A percentile compares a stretch with the other conserved stretches of the same genome.
phyloP scores from a whole-genome alignment of 129 eudicot genomes.

The Helichrysum umbraculigerum region DNA sequence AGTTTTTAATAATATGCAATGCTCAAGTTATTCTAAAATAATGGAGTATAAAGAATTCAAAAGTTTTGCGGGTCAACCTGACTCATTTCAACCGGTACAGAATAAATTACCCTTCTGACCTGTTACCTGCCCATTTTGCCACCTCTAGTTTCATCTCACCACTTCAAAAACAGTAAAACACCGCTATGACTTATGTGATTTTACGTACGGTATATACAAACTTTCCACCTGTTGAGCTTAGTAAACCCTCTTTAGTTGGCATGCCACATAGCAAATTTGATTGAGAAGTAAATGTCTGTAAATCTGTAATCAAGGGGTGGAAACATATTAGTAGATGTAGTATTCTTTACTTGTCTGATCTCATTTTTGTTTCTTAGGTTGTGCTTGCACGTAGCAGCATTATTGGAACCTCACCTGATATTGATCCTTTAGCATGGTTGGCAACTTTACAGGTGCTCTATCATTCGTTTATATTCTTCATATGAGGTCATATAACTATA shows the following conservation, averaged over 20 bases:
- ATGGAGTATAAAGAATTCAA: neutral
- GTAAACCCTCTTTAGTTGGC: neutral
- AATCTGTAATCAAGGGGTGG: neutral
- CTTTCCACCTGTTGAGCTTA: neutral
- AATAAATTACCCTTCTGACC: neutral
- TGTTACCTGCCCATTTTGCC: neutral
- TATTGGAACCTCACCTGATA: slow-evolving; percentile 65
- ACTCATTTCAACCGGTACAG: neutral
- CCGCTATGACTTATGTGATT: neutral
- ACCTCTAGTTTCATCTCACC: neutral
- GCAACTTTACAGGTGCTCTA: slow-evolving; percentile 68
- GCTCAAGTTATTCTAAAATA: neutral
- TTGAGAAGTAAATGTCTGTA: neutral
- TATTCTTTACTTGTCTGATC: neutral
- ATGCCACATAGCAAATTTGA: neutral
- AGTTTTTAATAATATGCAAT: too few species aligned
- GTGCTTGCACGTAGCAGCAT: slow-evolving; percentile 99
- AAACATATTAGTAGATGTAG: neutral
- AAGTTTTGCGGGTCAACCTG: neutral
- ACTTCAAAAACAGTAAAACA: neutral
- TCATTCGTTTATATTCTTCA: neutral
- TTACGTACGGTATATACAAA: neutral
- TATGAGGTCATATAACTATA: slow-evolving; percentile 9
- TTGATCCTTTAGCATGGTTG: slow-evolving; percentile 87
- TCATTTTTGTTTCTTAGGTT: slow-evolving; percentile 47